A percentile compares a stretch with the other conserved stretches of the same genome.
Conservation (phyloP, 1,139 yeast genomes). For the Scheffersomyces titani region DNA sequence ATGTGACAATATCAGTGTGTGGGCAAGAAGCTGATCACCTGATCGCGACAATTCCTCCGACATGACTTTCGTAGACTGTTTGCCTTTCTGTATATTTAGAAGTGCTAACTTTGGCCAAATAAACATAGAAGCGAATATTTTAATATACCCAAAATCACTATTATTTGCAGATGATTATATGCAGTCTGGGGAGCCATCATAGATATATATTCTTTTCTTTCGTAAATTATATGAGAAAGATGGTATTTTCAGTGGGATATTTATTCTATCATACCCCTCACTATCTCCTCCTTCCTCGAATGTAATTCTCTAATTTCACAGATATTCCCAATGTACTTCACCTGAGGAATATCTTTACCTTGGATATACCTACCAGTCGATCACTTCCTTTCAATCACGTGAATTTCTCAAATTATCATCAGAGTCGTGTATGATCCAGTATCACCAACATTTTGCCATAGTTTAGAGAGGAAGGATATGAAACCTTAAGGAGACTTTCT, state of each 20-base stretch:
- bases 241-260: too few relatives aligned
- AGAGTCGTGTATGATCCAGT: not conserved
- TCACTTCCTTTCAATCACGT: not conserved
- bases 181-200: too few relatives aligned
- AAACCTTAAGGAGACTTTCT: not conserved
- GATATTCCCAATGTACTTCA: too few relatives aligned
- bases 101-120: not conserved
- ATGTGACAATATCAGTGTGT: conserved; percentile 26
- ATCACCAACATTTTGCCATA: not conserved
- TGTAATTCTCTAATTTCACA: too few relatives aligned
- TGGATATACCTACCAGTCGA: too few relatives aligned
- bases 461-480: not conserved
- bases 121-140: not conserved
- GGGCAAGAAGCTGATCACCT: conserved; percentile 21
- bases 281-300: too few relatives aligned
- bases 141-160: not conserved
- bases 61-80: conserved; percentile 8
- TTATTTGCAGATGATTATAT: too few relatives aligned
- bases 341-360: too few relatives aligned
- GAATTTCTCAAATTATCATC: not conserved
- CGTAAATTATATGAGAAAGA: too few relatives aligned
- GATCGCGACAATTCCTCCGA: conserved; percentile 18
- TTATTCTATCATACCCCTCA: too few relatives aligned
- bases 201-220: too few relatives aligned
- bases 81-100: not conserved